Percentiles rank a stretch among this genome's conserved stretches.
Conservation (phyloP, 2,329 filamentous ascomycete species). For the Leptographium radiaticola region DNA sequence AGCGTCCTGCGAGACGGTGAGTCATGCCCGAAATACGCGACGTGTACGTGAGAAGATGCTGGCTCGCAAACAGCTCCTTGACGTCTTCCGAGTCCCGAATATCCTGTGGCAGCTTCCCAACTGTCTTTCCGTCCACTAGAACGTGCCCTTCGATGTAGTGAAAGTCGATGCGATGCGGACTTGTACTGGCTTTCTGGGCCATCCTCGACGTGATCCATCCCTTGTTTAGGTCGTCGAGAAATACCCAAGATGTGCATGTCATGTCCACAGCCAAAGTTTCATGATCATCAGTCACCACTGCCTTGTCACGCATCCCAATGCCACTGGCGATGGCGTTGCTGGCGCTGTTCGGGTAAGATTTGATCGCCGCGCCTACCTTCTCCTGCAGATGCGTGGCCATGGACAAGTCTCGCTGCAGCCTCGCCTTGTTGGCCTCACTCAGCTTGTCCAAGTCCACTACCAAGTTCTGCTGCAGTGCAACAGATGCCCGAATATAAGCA, state of each 20-base stretch:
- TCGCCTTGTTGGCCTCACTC: neutral
- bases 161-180: slow-evolving; percentile 18
- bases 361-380: neutral
- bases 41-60: slow-evolving; percentile 36
- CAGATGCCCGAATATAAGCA: neutral
- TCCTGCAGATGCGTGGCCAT: neutral
- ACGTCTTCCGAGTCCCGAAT: slow-evolving; percentile 30
- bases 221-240: neutral
- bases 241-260: neutral
- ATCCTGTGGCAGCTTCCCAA: slow-evolving; percentile 35
- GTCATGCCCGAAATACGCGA: slow-evolving; percentile 40
- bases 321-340: neutral
- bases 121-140: slow-evolving; percentile 21
- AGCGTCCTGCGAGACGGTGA: slow-evolving; percentile 25
- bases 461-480: slow-evolving; percentile 8
- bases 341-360: neutral
- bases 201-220: slow-evolving; percentile 3
- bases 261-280: neutral
- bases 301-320: neutral
- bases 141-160: slow-evolving; percentile 23
- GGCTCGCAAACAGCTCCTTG: slow-evolving; percentile 38
- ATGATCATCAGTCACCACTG: neutral
- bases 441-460: neutral
- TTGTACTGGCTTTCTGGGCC: neutral
- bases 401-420: neutral